Evolutionary conservation across 495 filamentous ascomycete species (phyloP).

Genomic region (Neurospora terricola): DNA sequence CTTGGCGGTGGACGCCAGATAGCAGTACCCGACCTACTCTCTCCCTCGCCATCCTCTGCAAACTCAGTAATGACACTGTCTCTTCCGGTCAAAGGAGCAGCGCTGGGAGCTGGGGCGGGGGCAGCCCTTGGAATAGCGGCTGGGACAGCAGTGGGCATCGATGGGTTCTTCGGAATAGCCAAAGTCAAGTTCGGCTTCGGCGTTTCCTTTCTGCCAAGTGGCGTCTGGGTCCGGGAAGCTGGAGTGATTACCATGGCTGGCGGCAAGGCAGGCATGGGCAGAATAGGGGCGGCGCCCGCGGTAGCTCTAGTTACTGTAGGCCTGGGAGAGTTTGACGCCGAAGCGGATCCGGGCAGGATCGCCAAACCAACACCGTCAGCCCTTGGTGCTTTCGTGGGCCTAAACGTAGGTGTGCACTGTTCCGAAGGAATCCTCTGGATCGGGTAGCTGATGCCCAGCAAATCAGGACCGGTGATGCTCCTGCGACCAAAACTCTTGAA

Average conservation of each 20-base stretch:
- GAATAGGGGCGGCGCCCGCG: not conserved
- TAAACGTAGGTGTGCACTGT: not conserved
- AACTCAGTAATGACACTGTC: conserved; percentile 37
- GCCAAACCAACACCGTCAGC: conserved; percentile 32
- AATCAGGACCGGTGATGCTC: conserved; percentile 3
- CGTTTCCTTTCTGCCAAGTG: conserved; percentile 11
- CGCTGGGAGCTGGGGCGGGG: conserved; percentile 4
- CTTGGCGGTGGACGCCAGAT: conserved; percentile 33
- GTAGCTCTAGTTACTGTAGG: not conserved
- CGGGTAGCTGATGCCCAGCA: conserved; percentile 22
- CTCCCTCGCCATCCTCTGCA: conserved; percentile 36
- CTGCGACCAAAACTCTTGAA: conserved; percentile 11
- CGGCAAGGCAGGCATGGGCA: not conserved
- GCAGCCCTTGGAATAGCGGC: conserved; percentile 1
- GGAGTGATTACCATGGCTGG: conserved; percentile 10
- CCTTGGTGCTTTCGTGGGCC: conserved; percentile 17
- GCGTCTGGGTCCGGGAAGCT: conserved; percentile 11
- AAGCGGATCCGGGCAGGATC: conserved; percentile 19
- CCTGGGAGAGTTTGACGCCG: conserved; percentile 4
- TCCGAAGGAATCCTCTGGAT: conserved; percentile 16
- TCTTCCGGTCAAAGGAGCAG: conserved; percentile 10
- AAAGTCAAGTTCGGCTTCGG: conserved; percentile 25
- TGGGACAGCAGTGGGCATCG: not conserved
- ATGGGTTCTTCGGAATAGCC: conserved; percentile 17
- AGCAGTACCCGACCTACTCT: conserved; percentile 17